These are phyloP conservation scores for Ustilago vetiveriae DNA, from an alignment of 1,284 basidiomycete genomes.

Conservation along the genomic window DNA sequence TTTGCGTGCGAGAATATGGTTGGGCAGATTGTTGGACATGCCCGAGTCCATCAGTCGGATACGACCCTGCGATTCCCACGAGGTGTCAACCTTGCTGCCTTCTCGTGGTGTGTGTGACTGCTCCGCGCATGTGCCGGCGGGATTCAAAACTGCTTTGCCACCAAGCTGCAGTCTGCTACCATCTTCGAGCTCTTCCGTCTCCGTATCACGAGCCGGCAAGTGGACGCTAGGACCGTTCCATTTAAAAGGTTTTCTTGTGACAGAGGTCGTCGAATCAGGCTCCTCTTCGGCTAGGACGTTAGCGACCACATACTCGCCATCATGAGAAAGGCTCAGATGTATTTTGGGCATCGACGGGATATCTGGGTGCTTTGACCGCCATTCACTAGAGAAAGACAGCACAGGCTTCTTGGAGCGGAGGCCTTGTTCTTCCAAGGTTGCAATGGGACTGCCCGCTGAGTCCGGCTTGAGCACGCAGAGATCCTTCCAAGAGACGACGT, in stretches of 20 bases:
- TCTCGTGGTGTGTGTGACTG: neutral
- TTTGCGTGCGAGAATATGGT: slow-evolving; percentile 54
- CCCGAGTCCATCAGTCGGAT: slow-evolving; percentile 63
- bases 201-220: neutral
- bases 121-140: neutral
- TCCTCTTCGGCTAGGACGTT: slow-evolving; percentile 73
- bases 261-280: no score
- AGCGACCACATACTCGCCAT: slow-evolving; percentile 82
- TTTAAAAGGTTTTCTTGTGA: neutral
- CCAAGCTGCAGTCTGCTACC: slow-evolving; percentile 5
- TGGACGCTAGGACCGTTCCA: slow-evolving; percentile 13
- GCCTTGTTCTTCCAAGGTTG: slow-evolving; percentile 14
- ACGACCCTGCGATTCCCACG: slow-evolving; percentile 49
- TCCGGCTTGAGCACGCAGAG: slow-evolving; percentile 68
- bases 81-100: neutral
- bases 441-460: neutral
- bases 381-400: slow-evolving; percentile 36
- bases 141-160: neutral
- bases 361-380: slow-evolving; percentile 48
- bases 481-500: slow-evolving; percentile 80
- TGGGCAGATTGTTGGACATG: slow-evolving; percentile 65
- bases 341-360: slow-evolving; percentile 49
- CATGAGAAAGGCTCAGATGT: slow-evolving; percentile 81
- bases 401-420: slow-evolving; percentile 32
- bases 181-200: neutral